Conservation (phyloP, 2,329 filamentous ascomycete species). For the Claviceps monticola region DNA sequence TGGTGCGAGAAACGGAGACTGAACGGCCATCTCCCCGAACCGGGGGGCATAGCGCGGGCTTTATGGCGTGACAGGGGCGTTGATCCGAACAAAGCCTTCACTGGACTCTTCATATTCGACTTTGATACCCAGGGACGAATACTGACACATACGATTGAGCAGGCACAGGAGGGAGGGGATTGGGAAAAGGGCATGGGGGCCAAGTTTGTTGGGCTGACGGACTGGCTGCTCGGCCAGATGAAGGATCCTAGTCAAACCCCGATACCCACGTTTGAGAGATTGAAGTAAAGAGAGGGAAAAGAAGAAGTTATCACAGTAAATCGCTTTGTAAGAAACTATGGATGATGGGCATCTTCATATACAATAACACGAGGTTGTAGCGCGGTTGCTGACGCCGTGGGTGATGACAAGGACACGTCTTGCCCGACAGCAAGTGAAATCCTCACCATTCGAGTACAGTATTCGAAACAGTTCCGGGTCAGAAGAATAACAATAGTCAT, state of each 20-base stretch:
- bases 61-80: constrained; percentile 19
- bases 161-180: constrained; percentile 68
- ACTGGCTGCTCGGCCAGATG: constrained; percentile 82
- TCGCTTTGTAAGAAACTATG: no score
- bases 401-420: background rate
- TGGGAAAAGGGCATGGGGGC: constrained; percentile 72
- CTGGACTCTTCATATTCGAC: constrained; percentile 86
- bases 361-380: no score
- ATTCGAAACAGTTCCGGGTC: no score
- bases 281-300: constrained; percentile 9
- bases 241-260: constrained; percentile 17
- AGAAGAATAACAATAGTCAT: no score
- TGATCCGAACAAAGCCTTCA: constrained; percentile 62
- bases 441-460: no score
- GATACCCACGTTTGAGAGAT: constrained; percentile 22
- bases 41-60: constrained; percentile 31
- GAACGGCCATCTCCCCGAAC: constrained; percentile 13
- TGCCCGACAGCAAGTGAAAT: background rate
- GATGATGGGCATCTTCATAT: no score
- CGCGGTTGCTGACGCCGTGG: no score
- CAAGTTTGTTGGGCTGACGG: constrained; percentile 79
- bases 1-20: constrained; percentile 48
- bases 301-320: background rate
- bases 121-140: constrained; percentile 82
- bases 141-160: constrained; percentile 82